phyloP scores from a whole-genome alignment of 1,139 yeast genomes.

The Geotrichum klebahnii region DNA sequence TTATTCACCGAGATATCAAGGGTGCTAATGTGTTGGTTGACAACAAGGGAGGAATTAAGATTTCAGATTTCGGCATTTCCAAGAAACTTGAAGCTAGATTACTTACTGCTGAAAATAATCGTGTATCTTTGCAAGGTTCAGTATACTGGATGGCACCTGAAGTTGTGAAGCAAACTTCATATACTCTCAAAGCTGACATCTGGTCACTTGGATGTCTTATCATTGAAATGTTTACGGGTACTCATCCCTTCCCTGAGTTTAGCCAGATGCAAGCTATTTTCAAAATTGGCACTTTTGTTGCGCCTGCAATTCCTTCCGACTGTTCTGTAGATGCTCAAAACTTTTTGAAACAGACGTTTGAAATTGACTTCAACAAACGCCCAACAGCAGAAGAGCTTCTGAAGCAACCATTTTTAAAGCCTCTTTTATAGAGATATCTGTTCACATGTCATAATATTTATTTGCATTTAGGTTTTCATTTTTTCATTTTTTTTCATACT shows the following conservation, averaged over 20 bases:
- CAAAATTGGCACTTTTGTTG: slow-evolving; percentile 76
- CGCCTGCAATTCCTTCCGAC: slow-evolving; percentile 76
- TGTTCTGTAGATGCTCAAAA: slow-evolving; percentile 63
- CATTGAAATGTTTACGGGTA: slow-evolving; percentile 91
- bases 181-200: slow-evolving; percentile 85
- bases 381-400: slow-evolving; percentile 71
- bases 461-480: not conserved
- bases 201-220: slow-evolving; percentile 94
- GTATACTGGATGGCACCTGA: slow-evolving; percentile 99
- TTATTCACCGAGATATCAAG: slow-evolving; percentile 86
- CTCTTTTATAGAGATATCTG: slow-evolving; percentile 9
- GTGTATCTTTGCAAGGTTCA: slow-evolving; percentile 88
- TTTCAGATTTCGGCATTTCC: slow-evolving; percentile 91
- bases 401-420: slow-evolving; percentile 47
- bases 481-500: not conserved
- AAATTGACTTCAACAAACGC: slow-evolving; percentile 65
- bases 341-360: slow-evolving; percentile 65
- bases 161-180: slow-evolving; percentile 85
- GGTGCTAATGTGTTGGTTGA: slow-evolving; percentile 91
- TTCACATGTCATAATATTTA: not conserved
- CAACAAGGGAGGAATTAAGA: slow-evolving; percentile 84
- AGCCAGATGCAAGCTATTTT: slow-evolving; percentile 96
- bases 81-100: slow-evolving; percentile 54
- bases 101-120: slow-evolving; percentile 44
- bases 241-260: slow-evolving; percentile 89